Evolutionary conservation across 805 yeast species (phyloP).

Genomic region (Yamadazyma sp.): DNA sequence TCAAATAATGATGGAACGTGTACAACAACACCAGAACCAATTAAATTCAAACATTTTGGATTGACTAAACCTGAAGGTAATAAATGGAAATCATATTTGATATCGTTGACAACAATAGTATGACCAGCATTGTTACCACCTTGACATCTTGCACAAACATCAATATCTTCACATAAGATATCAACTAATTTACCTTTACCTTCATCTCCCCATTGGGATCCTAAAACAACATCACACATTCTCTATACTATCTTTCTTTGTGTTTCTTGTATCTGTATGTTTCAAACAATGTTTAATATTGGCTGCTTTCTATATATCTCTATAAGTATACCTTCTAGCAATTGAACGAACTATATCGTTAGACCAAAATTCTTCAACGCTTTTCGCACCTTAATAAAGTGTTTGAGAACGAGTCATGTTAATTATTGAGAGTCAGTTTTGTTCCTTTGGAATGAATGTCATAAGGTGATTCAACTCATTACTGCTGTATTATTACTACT

Average conservation of each 20-base stretch:
- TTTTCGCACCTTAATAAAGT: neutral
- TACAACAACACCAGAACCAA: constrained; percentile 95
- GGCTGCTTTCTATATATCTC: too few species aligned
- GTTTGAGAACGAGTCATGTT: constrained; percentile 1
- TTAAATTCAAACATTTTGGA: constrained; percentile 81
- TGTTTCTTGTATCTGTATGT: too few species aligned
- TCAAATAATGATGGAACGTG: constrained; percentile 91
- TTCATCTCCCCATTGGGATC: constrained; percentile 99
- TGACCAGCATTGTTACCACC: constrained; percentile 99
- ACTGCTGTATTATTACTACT: too few species aligned
- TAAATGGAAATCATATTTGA: constrained; percentile 97
- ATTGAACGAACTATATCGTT: constrained; percentile 2
- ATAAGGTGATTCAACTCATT: too few species aligned
- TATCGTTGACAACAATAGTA: constrained; percentile 87
- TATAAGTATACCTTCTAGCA: too few species aligned
- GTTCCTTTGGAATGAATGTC: too few species aligned
- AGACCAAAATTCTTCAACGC: neutral
- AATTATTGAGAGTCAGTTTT: constrained; percentile 1
- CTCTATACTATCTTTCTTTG: neutral
- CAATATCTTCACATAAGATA: constrained; percentile 88
- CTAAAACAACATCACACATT: constrained; percentile 93
- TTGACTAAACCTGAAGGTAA: constrained; percentile 97
- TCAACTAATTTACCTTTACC: constrained; percentile 99
- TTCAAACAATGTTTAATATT: too few species aligned
- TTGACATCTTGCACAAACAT: constrained; percentile 95